These are phyloP conservation scores for Vachellia collinsii DNA, from an alignment of 306 rosid genomes.

Conservation along the genomic window DNA sequence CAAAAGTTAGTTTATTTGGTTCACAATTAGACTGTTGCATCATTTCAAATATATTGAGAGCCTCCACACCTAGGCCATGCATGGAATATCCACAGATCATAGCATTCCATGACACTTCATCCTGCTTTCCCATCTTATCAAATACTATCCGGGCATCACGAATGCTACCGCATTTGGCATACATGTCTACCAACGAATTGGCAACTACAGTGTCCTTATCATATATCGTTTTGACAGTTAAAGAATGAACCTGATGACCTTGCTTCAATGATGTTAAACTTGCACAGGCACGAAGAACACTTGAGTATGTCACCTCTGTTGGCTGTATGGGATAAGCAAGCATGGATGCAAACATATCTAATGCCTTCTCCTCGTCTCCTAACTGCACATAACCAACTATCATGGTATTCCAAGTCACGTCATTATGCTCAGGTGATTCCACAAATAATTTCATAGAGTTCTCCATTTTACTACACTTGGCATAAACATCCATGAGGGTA, in stretches of 20 bases:
- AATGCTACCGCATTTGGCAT: constrained; percentile 1
- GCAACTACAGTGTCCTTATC: constrained; percentile 11
- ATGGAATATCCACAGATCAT: constrained; percentile 9
- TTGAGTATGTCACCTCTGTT: background rate
- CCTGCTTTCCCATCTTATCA: background rate
- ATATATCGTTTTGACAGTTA: background rate
- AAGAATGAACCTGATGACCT: background rate
- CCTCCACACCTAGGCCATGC: constrained; percentile 9
- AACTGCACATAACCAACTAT: constrained; percentile 10
- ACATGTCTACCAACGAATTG: background rate
- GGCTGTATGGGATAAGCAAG: constrained; percentile 2
- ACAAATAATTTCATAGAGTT: constrained; percentile 1
- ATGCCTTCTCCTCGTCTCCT: constrained; percentile 5
- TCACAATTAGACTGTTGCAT: background rate
- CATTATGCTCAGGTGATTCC: constrained; percentile 4
- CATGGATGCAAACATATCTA: constrained; percentile 6
- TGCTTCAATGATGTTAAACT: constrained; percentile 6
- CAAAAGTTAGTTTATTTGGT: constrained; percentile 9
- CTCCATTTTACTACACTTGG: background rate
- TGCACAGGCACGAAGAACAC: constrained; percentile 13
- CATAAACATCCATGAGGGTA: background rate
- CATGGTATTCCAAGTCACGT: constrained; percentile 9
- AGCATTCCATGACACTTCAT: constrained; percentile 10
- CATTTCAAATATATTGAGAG: constrained; percentile 2
- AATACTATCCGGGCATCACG: background rate